Percentiles rank a stretch among this genome's conserved stretches.
Conservation (phyloP, 1,284 basidiomycete species). For the Taiwanofungus camphoratus region DNA sequence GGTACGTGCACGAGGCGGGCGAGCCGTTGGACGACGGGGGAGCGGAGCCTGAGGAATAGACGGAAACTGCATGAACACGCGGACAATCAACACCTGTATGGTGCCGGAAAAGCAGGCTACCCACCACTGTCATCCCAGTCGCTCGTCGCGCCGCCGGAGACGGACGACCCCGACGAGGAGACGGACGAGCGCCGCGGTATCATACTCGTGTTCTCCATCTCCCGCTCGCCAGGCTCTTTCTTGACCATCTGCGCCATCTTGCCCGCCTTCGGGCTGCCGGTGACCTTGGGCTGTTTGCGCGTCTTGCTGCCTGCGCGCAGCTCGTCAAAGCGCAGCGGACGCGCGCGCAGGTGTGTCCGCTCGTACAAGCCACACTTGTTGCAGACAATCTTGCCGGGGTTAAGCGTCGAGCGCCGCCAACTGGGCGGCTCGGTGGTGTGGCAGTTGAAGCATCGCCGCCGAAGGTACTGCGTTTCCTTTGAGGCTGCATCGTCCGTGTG, state of each 20-base stretch:
- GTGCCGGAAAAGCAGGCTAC: conserved; percentile 23
- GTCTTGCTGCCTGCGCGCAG: conserved; percentile 75
- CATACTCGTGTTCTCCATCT: conserved; percentile 22
- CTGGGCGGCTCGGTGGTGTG: conserved; percentile 82
- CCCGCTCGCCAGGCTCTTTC: conserved; percentile 54
- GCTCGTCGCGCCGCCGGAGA: conserved; percentile 45
- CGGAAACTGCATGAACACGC: conserved; percentile 41
- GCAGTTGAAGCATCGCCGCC: conserved; percentile 81
- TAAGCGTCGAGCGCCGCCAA: conserved; percentile 79
- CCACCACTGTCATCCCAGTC: conserved; percentile 74
- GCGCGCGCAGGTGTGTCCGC: conserved; percentile 73
- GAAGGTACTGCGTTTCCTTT: conserved; percentile 82
- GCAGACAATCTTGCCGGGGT: conserved; percentile 85
- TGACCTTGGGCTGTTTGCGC: conserved; percentile 51
- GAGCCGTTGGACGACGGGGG: conserved; percentile 65
- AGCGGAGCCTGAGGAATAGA: conserved; percentile 57
- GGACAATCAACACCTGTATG: conserved; percentile 11
- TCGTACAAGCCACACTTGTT: conserved; percentile 87
- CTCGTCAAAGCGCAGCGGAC: conserved; percentile 79
- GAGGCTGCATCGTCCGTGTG: conserved; percentile 83
- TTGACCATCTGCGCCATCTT: conserved; percentile 44
- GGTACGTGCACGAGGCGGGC: conserved; percentile 47
- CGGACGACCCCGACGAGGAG: conserved; percentile 51
- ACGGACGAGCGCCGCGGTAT: conserved; percentile 54
- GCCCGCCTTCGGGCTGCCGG: conserved; percentile 32